Conservation (phyloP, 495 filamentous ascomycete genomes). For the Cercophora scortea region DNA sequence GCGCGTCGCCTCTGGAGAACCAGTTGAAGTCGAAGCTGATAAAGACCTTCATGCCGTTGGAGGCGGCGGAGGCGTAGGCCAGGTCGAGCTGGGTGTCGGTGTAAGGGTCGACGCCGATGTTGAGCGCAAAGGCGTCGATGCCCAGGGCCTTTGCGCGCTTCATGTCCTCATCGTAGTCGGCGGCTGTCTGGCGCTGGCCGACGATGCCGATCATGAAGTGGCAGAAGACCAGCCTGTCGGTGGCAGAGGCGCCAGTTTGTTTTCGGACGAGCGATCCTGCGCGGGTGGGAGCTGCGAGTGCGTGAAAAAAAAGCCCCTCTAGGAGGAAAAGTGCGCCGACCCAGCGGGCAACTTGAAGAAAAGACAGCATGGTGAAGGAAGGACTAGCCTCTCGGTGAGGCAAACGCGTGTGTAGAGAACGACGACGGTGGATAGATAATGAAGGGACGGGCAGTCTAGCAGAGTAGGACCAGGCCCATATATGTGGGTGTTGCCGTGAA, state of each 20-base stretch:
- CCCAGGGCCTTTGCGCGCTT: conserved; percentile 43
- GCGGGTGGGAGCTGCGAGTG: conserved; percentile 3
- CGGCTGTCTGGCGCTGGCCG: conserved; percentile 38
- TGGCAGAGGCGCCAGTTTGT: neutral
- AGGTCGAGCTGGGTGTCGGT: conserved; percentile 45
- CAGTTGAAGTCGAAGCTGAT: conserved; percentile 57
- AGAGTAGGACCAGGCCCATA: too few species aligned
- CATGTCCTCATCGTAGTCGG: conserved; percentile 53
- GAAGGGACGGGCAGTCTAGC: too few species aligned
- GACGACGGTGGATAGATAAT: neutral
- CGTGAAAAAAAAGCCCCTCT: neutral
- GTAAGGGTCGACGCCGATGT: conserved; percentile 47
- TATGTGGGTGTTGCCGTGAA: too few species aligned
- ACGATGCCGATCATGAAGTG: conserved; percentile 57
- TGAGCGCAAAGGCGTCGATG: conserved; percentile 55
- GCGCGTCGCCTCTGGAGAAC: conserved; percentile 34
- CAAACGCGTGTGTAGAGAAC: neutral
- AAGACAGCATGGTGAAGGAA: conserved; percentile 2
- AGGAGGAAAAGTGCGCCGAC: conserved; percentile 2
- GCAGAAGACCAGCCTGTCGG: conserved; percentile 40
- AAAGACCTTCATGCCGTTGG: conserved; percentile 53
- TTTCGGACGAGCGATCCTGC: neutral
- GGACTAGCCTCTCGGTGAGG: neutral
- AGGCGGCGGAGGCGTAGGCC: conserved; percentile 50
- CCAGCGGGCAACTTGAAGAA: conserved; percentile 4